Evolutionary conservation across 192 early-diverging fungal species (phyloP).

Genomic region (Coemansia sp.): DNA sequence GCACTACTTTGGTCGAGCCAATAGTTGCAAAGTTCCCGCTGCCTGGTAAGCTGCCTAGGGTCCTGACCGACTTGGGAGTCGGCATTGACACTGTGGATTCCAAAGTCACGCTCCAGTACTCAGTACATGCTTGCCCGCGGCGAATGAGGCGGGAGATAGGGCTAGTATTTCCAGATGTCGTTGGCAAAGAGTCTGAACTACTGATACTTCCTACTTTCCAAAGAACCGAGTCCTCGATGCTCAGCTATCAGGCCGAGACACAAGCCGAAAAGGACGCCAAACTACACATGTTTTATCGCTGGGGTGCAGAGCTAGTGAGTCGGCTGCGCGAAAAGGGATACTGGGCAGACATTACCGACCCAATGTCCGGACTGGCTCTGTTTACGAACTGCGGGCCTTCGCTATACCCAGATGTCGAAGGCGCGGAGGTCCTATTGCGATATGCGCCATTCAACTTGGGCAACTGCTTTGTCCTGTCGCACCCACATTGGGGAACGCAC

Average conservation of each 20-base stretch:
- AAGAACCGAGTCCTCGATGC: conserved; percentile 72
- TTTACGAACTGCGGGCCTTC: conserved; percentile 70
- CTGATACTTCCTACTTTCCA: conserved; percentile 85
- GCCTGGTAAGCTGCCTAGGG: conserved; percentile 15
- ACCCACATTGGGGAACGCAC: conserved; percentile 88
- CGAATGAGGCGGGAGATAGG: conserved; percentile 68
- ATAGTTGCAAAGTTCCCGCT: conserved; percentile 28
- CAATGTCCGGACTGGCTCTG: conserved; percentile 75
- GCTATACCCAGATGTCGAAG: conserved; percentile 90
- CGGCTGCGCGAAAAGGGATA: conserved; percentile 60
- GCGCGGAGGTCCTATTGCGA: conserved; percentile 69
- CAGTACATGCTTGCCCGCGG: conserved; percentile 50
- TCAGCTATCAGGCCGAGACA: conserved; percentile 67
- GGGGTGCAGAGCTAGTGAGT: conserved; percentile 64
- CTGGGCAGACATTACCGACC: conserved; percentile 94
- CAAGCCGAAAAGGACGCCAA: conserved; percentile 81
- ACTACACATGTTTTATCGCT: conserved; percentile 79
- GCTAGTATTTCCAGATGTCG: conserved; percentile 69
- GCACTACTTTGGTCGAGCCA: conserved; percentile 25
- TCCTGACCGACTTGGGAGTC: conserved; percentile 27
- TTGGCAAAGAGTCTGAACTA: conserved; percentile 52
- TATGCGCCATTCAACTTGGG: conserved; percentile 80
- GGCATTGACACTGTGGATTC: conserved; percentile 12
- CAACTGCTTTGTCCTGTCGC: conserved; percentile 80
- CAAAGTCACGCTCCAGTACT: conserved; percentile 37